Conservation (phyloP, 2,329 filamentous ascomycete genomes). For the Sporothrix globosa region DNA sequence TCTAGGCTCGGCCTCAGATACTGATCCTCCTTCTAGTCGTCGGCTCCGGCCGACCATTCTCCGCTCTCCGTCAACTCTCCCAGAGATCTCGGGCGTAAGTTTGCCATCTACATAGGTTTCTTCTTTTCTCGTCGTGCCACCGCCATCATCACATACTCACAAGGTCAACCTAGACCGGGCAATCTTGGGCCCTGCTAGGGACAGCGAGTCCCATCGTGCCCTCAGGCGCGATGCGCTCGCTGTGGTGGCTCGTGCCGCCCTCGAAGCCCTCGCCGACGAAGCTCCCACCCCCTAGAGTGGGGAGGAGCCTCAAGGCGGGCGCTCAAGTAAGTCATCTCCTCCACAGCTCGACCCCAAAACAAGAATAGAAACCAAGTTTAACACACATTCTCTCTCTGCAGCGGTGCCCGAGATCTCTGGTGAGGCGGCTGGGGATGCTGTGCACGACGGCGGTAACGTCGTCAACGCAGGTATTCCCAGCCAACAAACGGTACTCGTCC, state of each 20-base stretch:
- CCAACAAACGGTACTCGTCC: not conserved
- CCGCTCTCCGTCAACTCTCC: not conserved
- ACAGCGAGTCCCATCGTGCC: not conserved
- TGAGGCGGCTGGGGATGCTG: not conserved
- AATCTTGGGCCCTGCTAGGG: not conserved
- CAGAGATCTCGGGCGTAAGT: not conserved
- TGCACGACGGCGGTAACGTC: not conserved
- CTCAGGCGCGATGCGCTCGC: not conserved
- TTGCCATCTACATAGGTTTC: not conserved
- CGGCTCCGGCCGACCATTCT: not conserved
- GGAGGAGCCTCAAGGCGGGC: not conserved
- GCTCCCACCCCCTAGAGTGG: not conserved
- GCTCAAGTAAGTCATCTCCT: constrained; percentile 2
- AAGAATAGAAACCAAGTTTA: not conserved
- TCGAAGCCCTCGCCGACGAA: not conserved
- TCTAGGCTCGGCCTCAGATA: not conserved
- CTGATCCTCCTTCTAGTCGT: not conserved
- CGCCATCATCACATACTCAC: not conserved
- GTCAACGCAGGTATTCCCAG: not conserved
- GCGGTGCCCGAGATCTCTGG: not conserved
- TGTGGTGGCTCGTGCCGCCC: not conserved
- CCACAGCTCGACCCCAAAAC: not conserved
- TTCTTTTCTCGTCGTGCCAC: not conserved
- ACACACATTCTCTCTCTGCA: not conserved
- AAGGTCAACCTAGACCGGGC: not conserved